Percentiles rank a stretch among this genome's conserved stretches.
These are phyloP conservation scores for Tolypocladium endophyticum DNA, from an alignment of 2,329 filamentous ascomycete species.

Conservation along the genomic window DNA sequence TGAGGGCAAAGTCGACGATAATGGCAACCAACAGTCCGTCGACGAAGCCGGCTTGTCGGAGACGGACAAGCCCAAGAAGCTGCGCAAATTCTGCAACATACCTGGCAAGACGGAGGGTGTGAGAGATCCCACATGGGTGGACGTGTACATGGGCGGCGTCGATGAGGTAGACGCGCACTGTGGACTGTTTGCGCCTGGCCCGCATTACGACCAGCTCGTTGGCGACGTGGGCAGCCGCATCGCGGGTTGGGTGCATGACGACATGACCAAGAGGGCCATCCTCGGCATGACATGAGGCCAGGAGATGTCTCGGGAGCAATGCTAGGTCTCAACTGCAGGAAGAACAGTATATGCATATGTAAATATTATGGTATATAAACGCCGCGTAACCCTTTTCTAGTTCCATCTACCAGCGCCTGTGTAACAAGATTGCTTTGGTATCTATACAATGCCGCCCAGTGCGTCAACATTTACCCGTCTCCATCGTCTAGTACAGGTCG, in stretches of 20 bases:
- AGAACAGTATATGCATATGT: background rate
- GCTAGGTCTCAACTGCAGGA: background rate
- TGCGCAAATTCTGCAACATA: slow-evolving; percentile 71
- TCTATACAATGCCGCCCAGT: background rate
- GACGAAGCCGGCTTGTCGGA: background rate
- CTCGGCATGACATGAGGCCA: slow-evolving; percentile 10
- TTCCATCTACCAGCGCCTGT: background rate
- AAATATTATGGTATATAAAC: background rate
- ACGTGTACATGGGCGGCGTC: slow-evolving; percentile 70
- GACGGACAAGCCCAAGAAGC: slow-evolving; percentile 31
- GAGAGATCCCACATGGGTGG: slow-evolving; percentile 63
- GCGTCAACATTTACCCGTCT: background rate
- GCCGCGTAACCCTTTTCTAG: background rate
- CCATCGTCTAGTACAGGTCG: slow-evolving; percentile 19
- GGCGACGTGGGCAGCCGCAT: slow-evolving; percentile 60
- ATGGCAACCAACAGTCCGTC: background rate
- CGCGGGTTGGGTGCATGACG: slow-evolving; percentile 59
- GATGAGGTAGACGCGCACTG: slow-evolving; percentile 84
- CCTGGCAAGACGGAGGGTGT: slow-evolving; percentile 44
- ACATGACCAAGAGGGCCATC: slow-evolving; percentile 33
- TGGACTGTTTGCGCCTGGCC: slow-evolving; percentile 63
- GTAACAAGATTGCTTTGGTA: background rate
- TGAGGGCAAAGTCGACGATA: background rate
- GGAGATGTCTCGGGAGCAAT: background rate
- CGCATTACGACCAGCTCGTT: slow-evolving; percentile 68